Percentiles rank a stretch among this genome's conserved stretches.
These are phyloP conservation scores for Elsinoe perseae DNA, from an alignment of 2,329 filamentous ascomycete species.

Conservation along the genomic window DNA sequence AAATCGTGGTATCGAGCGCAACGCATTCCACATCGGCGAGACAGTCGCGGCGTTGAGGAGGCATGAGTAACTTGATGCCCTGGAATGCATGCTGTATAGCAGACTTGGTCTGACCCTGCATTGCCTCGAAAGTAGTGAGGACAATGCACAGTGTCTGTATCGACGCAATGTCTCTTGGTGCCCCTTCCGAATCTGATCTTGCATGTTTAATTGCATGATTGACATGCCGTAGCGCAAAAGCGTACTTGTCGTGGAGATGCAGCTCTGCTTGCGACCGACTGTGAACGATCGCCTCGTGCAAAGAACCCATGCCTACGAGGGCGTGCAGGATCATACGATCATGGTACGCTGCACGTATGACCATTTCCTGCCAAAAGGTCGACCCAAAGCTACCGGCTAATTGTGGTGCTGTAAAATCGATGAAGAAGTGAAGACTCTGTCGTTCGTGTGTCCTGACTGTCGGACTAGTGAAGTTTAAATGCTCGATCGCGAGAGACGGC, in stretches of 20 bases:
- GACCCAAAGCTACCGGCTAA: conserved; percentile 6
- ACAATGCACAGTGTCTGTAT: conserved; percentile 6
- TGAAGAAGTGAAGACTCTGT: conserved; percentile 2
- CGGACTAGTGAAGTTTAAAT: background rate
- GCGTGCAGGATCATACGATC: background rate
- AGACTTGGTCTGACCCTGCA: conserved; percentile 6
- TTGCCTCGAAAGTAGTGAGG: conserved; percentile 6
- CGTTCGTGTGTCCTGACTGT: background rate
- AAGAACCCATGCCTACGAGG: background rate
- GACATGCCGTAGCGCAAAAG: conserved; percentile 6
- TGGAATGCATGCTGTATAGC: conserved; percentile 8
- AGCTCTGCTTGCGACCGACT: conserved; percentile 1
- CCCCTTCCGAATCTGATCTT: background rate
- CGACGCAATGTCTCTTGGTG: background rate
- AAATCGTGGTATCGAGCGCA: background rate
- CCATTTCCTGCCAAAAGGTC: conserved; percentile 8
- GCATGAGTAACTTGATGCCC: conserved; percentile 4
- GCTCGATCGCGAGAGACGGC: background rate
- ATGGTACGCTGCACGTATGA: conserved; percentile 8
- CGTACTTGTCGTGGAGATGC: background rate
- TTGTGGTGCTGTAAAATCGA: conserved; percentile 2
- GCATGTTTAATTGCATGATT: conserved; percentile 5
- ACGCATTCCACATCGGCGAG: background rate
- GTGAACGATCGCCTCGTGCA: conserved; percentile 1
- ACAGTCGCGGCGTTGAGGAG: background rate